These are phyloP conservation scores for Scopulariopsis brevicaulis DNA, from an alignment of 2,329 filamentous ascomycete species.

Conservation along the genomic window DNA sequence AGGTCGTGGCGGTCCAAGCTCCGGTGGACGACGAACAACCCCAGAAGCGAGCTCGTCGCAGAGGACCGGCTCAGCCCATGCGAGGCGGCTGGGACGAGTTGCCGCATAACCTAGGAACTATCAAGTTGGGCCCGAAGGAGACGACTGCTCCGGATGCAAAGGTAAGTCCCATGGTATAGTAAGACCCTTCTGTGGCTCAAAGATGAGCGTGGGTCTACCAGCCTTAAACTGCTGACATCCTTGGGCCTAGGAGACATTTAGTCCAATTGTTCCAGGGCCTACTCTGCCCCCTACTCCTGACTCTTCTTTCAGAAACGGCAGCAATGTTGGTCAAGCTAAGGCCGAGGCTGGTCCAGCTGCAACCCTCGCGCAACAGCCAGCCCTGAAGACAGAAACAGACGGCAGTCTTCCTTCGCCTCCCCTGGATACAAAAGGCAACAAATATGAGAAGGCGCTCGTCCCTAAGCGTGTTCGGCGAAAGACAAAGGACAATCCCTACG, in stretches of 20 bases:
- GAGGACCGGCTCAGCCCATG: not conserved
- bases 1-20: not conserved
- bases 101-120: not conserved
- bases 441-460: not conserved
- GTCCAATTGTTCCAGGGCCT: not conserved
- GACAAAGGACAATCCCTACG: slow-evolving; percentile 28
- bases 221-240: not conserved
- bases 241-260: not conserved
- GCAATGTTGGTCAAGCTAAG: not conserved
- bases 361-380: not conserved
- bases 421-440: not conserved
- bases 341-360: not conserved
- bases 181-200: not conserved
- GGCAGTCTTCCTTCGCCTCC: not conserved
- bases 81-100: not conserved
- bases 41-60: slow-evolving; percentile 1
- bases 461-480: slow-evolving; percentile 10
- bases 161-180: not conserved
- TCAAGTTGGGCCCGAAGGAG: not conserved
- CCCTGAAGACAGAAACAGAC: not conserved
- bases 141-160: not conserved
- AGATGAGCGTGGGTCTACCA: not conserved
- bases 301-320: not conserved
- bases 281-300: not conserved
- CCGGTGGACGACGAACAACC: not conserved